Conservation (phyloP, 1,139 yeast species). For the Geotrichum bryndzae region DNA sequence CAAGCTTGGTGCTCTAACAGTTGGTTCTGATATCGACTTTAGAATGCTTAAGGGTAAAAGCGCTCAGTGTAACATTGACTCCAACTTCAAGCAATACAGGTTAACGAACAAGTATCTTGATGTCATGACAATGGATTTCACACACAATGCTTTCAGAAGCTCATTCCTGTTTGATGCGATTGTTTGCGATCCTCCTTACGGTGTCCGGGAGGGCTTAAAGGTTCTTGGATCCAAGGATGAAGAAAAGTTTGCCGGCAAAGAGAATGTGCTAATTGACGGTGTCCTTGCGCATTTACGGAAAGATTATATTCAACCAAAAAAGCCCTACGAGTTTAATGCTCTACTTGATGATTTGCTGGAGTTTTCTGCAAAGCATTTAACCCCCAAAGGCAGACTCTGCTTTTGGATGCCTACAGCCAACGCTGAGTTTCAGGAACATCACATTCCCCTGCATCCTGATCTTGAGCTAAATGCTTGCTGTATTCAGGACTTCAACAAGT, state of each 20-base stretch:
- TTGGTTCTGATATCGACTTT: conserved; percentile 91
- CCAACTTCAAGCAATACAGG: conserved; percentile 73
- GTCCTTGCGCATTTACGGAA: conserved; percentile 67
- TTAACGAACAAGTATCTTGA: conserved; percentile 59
- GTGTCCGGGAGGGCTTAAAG: conserved; percentile 90
- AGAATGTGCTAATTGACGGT: conserved; percentile 65
- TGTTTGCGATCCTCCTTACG: conserved; percentile 96
- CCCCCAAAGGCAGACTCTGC: conserved; percentile 70
- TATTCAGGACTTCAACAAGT: conserved; percentile 84
- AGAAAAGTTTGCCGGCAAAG: conserved; percentile 58
- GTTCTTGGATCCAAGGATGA: conserved; percentile 81
- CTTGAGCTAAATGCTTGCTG: conserved; percentile 66
- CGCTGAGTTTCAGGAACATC: conserved; percentile 65
- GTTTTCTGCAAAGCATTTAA: conserved; percentile 68
- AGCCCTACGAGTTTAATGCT: conserved; percentile 75
- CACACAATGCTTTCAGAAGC: conserved; percentile 73
- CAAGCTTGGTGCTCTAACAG: conserved; percentile 69
- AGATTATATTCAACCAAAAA: conserved; percentile 89
- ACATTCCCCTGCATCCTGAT: conserved; percentile 72
- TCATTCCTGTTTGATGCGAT: conserved; percentile 68
- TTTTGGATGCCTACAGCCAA: conserved; percentile 99
- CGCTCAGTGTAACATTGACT: conserved; percentile 42
- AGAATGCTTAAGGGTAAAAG: conserved; percentile 75
- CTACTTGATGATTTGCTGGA: conserved; percentile 68
- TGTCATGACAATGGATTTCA: conserved; percentile 86